Evolutionary conservation across 495 filamentous ascomycete species (phyloP), one percentile per base, ranked within the genome.

Genomic region (Talaromyces stipitatus): DNA sequence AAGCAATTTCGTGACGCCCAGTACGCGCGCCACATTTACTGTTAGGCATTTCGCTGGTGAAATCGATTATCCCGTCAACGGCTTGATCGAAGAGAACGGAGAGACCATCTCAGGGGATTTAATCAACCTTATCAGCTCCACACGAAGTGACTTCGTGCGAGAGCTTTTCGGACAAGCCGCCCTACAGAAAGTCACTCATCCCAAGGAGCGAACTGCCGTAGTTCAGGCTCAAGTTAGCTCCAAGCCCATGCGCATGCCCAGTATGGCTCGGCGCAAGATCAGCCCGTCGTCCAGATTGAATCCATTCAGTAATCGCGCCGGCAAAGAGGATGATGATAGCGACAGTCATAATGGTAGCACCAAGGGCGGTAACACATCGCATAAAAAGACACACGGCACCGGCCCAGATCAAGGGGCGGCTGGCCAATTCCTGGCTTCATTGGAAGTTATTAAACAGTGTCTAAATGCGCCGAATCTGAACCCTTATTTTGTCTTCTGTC

Each of bases 141-240:
- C 89, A 56, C 89, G 85, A 63, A 96, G 87, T 69, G 81, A 88
- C 56, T 97, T 98, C 62, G 85, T 98, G 24, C 78, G 83, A 16
- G 88, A 92, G 47, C 80, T 98, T 2, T 97, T 98, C 61, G 91
- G 90, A 16, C 94, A 97, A 70, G 90, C 96, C 64, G 92, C 89
- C 5, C 73, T 98, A 36, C 87, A 94, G 57, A 95, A 90, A 4
- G 82, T 96, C 20, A 83, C 89, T 32, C 94, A 98, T 70, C 92
- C 94, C 0, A 86, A 89, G 58, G 94, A 98, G 70, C 87, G 84
- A 67, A 85, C 83, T 0, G 89, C 94, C 3, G 90, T 98, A 61
- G 90, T 97, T 82, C 94, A 98, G 72, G 94, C 92, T 0, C 91
- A 92, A 56, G 89, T 98, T 60, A 95, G 90, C 73, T 96, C 92